Evolutionary conservation across 2,329 filamentous ascomycete species (phyloP), one percentile per base, ranked within the genome.

Genomic region (Massarina eburnea): DNA sequence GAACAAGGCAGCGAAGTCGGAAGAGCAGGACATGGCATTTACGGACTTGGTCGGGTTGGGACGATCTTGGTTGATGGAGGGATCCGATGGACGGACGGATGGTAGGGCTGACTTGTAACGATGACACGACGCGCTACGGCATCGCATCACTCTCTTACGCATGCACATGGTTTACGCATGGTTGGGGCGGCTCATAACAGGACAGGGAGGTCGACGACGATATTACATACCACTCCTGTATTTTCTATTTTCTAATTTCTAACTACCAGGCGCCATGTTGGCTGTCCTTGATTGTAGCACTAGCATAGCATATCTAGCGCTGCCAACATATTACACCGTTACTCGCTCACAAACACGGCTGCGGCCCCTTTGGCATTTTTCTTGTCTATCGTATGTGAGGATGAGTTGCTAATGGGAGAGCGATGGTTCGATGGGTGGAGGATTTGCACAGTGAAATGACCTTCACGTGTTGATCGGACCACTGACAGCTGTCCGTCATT

Each of bases 401-500:
- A 27, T 27, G 30, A 18, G 26, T 9, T 19, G 6, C 12, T 27
- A 26, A 22, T n/a, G 33, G 39, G 37, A 45, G 47, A 51, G 17
- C 27, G 19, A 43, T 58, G 50, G 55, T 55, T 47, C 58, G 57
- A 59, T 43, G 26, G 32, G 10, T 22, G 33, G 40, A 30, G n/a
- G 27, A 30, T 30, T 30, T 6, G 27, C 6, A 14, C 9, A 12
- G 46, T 66, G 54, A 57, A 49, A 58, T 59, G 61, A 67, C 50
- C 18, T 62, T 66, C 61, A 63, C 64, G 63, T 62, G 62, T 53
- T 38, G 42, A 44, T 59, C 49, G 52, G 39, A 47, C 48, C 36
- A 57, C 34, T 24, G 20, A 15, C 4, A 4, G 19, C 22, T 29
- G 36, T 15, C 15, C 4, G 3, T 15, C 38, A 49, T 49, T 44